Evolutionary conservation across 257 asterid species (phyloP).

Genomic region (Gynochthodes officinalis): DNA sequence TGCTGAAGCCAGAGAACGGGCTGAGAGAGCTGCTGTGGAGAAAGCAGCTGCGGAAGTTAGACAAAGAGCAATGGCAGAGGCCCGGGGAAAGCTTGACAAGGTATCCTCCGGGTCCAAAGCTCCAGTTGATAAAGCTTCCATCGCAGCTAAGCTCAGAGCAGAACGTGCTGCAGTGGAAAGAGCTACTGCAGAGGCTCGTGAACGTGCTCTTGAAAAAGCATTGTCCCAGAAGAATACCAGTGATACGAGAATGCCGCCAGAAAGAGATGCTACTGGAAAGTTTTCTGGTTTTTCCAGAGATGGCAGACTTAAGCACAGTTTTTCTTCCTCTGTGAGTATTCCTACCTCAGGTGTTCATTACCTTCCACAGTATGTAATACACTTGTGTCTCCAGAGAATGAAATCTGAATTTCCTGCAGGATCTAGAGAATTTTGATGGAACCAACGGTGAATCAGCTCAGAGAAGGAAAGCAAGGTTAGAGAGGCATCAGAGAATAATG

Average conservation of each 20-base stretch:
- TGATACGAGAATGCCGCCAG: conserved; percentile 46
- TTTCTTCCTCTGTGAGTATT: conserved; percentile 77
- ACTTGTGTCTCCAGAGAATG: conserved; percentile 19
- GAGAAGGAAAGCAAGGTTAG: conserved; percentile 87
- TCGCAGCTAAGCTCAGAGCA: conserved; percentile 72
- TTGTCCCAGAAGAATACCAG: conserved; percentile 55
- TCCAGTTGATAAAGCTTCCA: conserved; percentile 46
- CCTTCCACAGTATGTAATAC: neutral
- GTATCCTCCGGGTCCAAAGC: conserved; percentile 38
- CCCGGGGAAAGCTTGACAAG: conserved; percentile 62
- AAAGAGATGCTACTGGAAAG: conserved; percentile 33
- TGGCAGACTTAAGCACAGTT: conserved; percentile 72
- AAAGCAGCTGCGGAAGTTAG: conserved; percentile 79
- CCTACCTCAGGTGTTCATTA: neutral
- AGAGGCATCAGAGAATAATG: conserved; percentile 96
- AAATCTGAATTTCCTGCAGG: conserved; percentile 50
- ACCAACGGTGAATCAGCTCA: conserved; percentile 65
- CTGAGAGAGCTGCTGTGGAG: conserved; percentile 88
- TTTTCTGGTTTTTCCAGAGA: conserved; percentile 45
- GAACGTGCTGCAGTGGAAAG: conserved; percentile 99
- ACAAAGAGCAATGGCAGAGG: conserved; percentile 65
- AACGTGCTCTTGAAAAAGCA: conserved; percentile 89
- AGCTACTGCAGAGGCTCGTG: conserved; percentile 95
- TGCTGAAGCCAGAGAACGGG: conserved; percentile 90
- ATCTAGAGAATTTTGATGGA: conserved; percentile 56